Evolutionary conservation across 192 early-diverging fungal species (phyloP).

Genomic region (Podila epigama): DNA sequence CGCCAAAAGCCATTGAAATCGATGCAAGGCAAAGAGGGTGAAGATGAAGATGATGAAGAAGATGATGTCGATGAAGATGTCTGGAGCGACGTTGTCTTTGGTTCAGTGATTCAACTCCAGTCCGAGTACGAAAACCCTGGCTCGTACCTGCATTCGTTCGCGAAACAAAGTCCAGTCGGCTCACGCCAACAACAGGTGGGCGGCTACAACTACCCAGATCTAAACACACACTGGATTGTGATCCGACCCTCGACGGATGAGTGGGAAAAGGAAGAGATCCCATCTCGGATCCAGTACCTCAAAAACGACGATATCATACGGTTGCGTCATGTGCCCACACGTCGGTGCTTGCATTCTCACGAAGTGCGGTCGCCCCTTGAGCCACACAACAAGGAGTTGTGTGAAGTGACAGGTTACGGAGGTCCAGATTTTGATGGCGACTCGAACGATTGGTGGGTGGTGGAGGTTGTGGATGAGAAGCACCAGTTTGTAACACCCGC

Average conservation of each 20-base stretch:
- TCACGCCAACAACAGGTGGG: conserved; percentile 74
- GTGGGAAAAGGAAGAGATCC: conserved; percentile 19
- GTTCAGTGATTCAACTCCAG: conserved; percentile 61
- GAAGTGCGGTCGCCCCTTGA: conserved; percentile 41
- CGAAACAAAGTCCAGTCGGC: conserved; percentile 58
- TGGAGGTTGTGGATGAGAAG: conserved; percentile 59
- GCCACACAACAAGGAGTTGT: neutral
- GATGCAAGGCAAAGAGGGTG: neutral
- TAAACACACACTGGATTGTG: conserved; percentile 69
- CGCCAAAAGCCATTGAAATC: conserved; percentile 1
- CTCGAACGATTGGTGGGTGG: conserved; percentile 86
- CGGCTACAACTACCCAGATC: conserved; percentile 67
- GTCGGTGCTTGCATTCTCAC: conserved; percentile 69
- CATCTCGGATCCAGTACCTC: conserved; percentile 53
- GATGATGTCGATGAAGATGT: conserved; percentile 2
- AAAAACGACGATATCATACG: conserved; percentile 77
- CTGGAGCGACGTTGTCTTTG: conserved; percentile 58
- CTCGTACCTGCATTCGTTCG: conserved; percentile 65
- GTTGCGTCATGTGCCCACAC: conserved; percentile 69
- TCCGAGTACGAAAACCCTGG: conserved; percentile 46
- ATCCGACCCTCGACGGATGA: conserved; percentile 33
- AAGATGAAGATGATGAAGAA: neutral
- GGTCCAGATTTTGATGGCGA: conserved; percentile 75
- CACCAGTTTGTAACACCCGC: neutral
- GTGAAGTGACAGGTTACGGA: conserved; percentile 59